phyloP scores from a whole-genome alignment of 768 basidiomycete genomes.

The Boletus edulis region DNA sequence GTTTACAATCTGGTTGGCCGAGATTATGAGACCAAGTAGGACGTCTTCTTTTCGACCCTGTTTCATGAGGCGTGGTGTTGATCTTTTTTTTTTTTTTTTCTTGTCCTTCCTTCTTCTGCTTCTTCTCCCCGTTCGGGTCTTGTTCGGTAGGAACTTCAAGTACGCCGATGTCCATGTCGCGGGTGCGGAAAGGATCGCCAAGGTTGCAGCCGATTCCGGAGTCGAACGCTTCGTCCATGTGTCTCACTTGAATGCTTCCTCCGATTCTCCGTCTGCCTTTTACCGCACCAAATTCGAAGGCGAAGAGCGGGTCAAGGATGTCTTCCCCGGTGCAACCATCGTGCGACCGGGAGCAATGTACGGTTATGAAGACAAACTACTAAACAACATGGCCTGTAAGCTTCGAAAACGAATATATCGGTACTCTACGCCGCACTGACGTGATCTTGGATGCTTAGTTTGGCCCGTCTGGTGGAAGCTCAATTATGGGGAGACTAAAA shows the following conservation, averaged over 20 bases:
- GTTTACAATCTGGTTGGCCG: constrained; percentile 96
- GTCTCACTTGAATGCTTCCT: constrained; percentile 90
- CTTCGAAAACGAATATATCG: constrained; percentile 15
- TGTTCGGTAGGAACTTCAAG: constrained; percentile 73
- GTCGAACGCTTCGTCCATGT: constrained; percentile 89
- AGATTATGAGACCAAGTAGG: constrained; percentile 92
- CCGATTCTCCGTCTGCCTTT: constrained; percentile 73
- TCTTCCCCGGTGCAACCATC: constrained; percentile 84
- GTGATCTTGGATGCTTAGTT: constrained; percentile 34
- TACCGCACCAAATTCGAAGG: constrained; percentile 90
- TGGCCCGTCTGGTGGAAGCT: constrained; percentile 95
- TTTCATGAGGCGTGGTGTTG: constrained; percentile 6
- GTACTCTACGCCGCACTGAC: constrained; percentile 10
- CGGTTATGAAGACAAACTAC: constrained; percentile 92
- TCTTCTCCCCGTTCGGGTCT: not conserved
- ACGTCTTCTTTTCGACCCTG: constrained; percentile 25
- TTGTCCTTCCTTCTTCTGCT: not conserved
- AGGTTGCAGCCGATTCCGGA: constrained; percentile 69
- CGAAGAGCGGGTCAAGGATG: constrained; percentile 80
- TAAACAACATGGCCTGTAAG: constrained; percentile 90
- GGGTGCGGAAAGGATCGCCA: constrained; percentile 85
- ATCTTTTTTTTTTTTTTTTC: constrained; percentile 2
- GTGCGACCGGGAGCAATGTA: constrained; percentile 83
- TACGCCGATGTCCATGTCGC: constrained; percentile 77
- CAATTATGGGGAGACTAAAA: constrained; percentile 82